Base-by-base conservation (phyloP, 164 flowering plant genomes). In the Nymphaea thermarum region DNA sequence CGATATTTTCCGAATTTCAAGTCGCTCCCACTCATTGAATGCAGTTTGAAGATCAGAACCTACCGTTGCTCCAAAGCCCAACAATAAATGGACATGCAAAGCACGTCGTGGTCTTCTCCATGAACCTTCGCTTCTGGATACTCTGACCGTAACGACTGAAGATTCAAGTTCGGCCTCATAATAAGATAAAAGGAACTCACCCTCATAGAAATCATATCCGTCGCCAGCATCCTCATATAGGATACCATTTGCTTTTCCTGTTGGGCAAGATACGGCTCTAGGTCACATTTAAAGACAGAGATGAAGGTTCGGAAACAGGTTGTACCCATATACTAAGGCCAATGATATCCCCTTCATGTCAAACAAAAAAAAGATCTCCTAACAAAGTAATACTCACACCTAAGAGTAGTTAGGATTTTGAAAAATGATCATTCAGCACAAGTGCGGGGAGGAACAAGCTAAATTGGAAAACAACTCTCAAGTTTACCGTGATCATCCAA, bases 171-270 rank as follows among this genome's bases (percentile, higher is more conserved):
- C 90, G 69, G 98, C 97, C 68, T 69, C 75, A 79, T 93, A 93
- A 71, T 87, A 75, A 42, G 96, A 87, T 68, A 87, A 66, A 4
- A 93, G 83, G 78, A 83, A 93, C 62, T 68, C 81, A 17, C 97
- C 96, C 67, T 65, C 71, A 8, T 63, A 82, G 76, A 82, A 93
- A 73, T 76, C 90, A 81, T 91, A 87, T 66, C 98, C 98, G 82
- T 93, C 98, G 51, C 97, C 98, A 76, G 85, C 87, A 78, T 93
- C 98, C 80, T 93, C 98, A 77, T 73, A 93, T 10, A 93, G 81
- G 74, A 86, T 66, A 66, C 98, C 98, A 80, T 83, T 76, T 73
- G 97, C 98, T 79, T 81, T 86, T 60, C 98, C 98, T 93, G 82
- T 44, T 75, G 16, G 36, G 36, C 36, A 25, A 25, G 36, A 25